These are phyloP conservation scores for Didymella lethalis DNA, from an alignment of 2,329 filamentous ascomycete species.

Conservation along the genomic window DNA sequence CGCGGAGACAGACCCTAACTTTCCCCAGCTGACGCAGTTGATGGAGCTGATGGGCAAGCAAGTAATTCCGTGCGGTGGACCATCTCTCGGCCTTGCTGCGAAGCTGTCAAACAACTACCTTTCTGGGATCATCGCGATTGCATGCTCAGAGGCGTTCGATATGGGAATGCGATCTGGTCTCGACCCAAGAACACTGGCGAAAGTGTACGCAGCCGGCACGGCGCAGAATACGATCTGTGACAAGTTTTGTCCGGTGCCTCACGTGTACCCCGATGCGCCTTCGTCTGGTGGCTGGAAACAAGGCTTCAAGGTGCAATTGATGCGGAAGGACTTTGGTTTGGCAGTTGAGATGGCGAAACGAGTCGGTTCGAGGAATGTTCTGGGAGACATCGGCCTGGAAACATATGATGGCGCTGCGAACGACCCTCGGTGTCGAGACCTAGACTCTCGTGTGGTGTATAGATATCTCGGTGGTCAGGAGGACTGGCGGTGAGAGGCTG, in stretches of 20 bases:
- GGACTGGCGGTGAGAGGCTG: conserved; percentile 53
- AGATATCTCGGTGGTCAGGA: conserved; percentile 63
- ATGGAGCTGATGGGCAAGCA: conserved; percentile 62
- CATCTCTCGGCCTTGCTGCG: conserved; percentile 64
- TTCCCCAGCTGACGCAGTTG: conserved; percentile 55
- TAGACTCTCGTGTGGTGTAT: conserved; percentile 67
- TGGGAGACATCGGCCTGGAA: conserved; percentile 60
- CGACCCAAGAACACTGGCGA: conserved; percentile 61
- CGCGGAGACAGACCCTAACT: conserved; percentile 55
- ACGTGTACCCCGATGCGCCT: conserved; percentile 59
- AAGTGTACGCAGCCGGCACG: conserved; percentile 61
- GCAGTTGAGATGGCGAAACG: conserved; percentile 63
- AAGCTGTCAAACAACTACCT: conserved; percentile 70
- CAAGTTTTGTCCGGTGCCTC: conserved; percentile 61
- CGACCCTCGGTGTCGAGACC: conserved; percentile 60
- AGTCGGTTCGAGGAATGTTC: conserved; percentile 59
- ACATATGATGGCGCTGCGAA: conserved; percentile 62
- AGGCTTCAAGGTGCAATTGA: conserved; percentile 67
- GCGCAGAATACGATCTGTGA: conserved; percentile 63
- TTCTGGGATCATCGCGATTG: conserved; percentile 66
- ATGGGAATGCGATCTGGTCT: conserved; percentile 67
- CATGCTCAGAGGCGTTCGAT: conserved; percentile 65
- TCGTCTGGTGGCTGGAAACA: conserved; percentile 59
- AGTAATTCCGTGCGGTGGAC: conserved; percentile 64
- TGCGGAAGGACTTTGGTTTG: conserved; percentile 66